Evolutionary conservation across 129 eudicot species (phyloP).

Genomic region (Escallonia herrerae): DNA sequence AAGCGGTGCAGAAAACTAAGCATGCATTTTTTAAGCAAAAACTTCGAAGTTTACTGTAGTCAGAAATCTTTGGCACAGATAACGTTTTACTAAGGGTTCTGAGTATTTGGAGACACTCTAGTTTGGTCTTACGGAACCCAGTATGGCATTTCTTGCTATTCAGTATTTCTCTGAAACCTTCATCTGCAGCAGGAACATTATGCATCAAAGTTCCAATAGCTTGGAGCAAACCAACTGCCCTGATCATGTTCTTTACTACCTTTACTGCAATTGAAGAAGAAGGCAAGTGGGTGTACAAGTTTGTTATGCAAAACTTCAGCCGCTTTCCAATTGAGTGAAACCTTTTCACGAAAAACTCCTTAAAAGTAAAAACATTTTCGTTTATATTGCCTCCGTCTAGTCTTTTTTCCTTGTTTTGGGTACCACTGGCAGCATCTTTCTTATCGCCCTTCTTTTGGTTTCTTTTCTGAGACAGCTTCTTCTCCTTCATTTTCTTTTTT

Average conservation of each 20-base stretch:
- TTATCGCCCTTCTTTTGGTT: background rate
- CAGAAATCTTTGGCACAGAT: slow-evolving; percentile 21
- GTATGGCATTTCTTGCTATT: background rate
- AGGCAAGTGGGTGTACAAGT: slow-evolving; percentile 57
- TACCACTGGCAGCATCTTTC: background rate
- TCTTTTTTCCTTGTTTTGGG: background rate
- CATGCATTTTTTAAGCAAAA: slow-evolving; percentile 58
- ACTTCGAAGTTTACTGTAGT: slow-evolving; percentile 11
- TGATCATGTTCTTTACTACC: slow-evolving; percentile 29
- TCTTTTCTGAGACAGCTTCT: background rate
- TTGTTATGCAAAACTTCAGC: slow-evolving; percentile 23
- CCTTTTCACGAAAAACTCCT: slow-evolving; percentile 22
- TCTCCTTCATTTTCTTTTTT: slow-evolving; percentile 1
- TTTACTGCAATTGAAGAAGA: slow-evolving; percentile 27
- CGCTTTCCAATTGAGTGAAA: slow-evolving; percentile 16
- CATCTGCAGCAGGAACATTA: background rate
- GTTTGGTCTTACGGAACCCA: slow-evolving; percentile 1
- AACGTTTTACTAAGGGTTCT: slow-evolving; percentile 18
- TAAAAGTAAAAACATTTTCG: slow-evolving; percentile 17
- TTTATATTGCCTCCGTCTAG: background rate
- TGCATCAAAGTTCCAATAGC: background rate
- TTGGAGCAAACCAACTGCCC: slow-evolving; percentile 15
- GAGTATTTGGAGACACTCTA: slow-evolving; percentile 28
- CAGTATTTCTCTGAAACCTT: slow-evolving; percentile 15
- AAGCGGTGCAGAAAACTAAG: slow-evolving; percentile 66